Conservation (phyloP, 2,329 filamentous ascomycete species). For the Dactylella cylindrospora region DNA sequence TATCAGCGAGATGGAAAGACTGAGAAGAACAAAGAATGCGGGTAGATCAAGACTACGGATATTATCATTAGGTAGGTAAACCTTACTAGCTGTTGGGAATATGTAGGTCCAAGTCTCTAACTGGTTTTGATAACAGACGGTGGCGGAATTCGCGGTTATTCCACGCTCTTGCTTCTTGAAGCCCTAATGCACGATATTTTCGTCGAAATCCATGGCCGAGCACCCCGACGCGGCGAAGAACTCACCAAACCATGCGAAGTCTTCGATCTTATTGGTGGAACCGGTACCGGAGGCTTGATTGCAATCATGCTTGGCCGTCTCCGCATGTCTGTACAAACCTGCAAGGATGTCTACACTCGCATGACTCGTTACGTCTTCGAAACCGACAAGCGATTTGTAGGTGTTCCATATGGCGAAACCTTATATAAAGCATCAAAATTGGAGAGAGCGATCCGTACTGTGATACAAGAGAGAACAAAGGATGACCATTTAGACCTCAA, state of each 20-base stretch:
- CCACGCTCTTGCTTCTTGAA: conserved; percentile 95
- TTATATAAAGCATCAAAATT: conserved; percentile 95
- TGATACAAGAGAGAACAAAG: conserved; percentile 65
- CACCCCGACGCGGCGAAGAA: conserved; percentile 77
- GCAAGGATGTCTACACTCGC: conserved; percentile 94
- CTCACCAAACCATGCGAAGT: conserved; percentile 98
- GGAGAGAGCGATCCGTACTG: conserved; percentile 88
- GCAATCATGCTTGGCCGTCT: conserved; percentile 94
- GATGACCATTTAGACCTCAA: conserved; percentile 34
- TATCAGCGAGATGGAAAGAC: conserved; percentile 27
- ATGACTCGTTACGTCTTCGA: conserved; percentile 94
- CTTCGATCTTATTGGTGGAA: conserved; percentile 95
- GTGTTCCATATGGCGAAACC: conserved; percentile 84
- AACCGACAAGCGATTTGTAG: conserved; percentile 95
- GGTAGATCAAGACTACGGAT: conserved; percentile 27
- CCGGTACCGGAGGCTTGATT: conserved; percentile 91
- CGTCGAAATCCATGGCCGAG: conserved; percentile 78
- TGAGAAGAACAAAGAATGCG: conserved; percentile 26
- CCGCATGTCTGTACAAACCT: conserved; percentile 89
- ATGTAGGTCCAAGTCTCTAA: background rate
- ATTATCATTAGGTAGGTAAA: conserved; percentile 23
- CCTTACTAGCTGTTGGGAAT: background rate
- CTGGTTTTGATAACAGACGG: conserved; percentile 62
- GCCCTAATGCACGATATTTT: conserved; percentile 97
- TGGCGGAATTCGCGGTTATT: conserved; percentile 94